Evolutionary conservation across 257 asterid species (phyloP), one percentile per base, ranked within the genome.

Genomic region (Anisodus acutangulus): DNA sequence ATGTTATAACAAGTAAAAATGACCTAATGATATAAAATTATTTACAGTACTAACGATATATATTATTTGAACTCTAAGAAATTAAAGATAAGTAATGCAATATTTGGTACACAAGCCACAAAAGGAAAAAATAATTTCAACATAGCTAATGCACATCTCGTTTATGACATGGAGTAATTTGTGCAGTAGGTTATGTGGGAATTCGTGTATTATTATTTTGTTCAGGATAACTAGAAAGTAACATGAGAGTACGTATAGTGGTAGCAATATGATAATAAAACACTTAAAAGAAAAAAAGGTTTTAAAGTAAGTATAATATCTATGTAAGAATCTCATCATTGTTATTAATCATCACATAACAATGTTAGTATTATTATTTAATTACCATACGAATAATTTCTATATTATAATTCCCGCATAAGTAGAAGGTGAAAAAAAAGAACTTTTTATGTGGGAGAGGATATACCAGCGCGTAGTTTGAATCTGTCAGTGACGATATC

Each of bases 381-480:
- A 63, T 4, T 63, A 22, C 26, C 12, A 9, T 5, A 13, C 9
- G 17, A 63, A 63, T 63, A 63, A 10, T 26, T 22, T 26, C 11
- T 4, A 64, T 64, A 26, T 64, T 26, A 10, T 10, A 10, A 35
- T 64, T 26, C 41, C 17, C 12, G 17, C 70, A 31, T 31, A 66
- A 66, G 31, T 66, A 37, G 35, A 11, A 64, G 31, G n/a, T 26
- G 39, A 10, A 26, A 22, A 19, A 63, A 8, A 60, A 41, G 4
- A 41, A 41, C 45, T 1, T 6, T 2, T 60, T 60, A 19, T 63
- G 39, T 63, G 15, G 39, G 70, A 26, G 31, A 64, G 13, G 70
- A 64, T 8, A 35, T 82, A 86, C 88, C 69, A 31, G 17, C 13
- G 13, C 66, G 53, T 6, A 53, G 64, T 22, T 58, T 51, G 9